Conservation (phyloP, 495 filamentous ascomycete genomes). For the Trichoderma gamsii region DNA sequence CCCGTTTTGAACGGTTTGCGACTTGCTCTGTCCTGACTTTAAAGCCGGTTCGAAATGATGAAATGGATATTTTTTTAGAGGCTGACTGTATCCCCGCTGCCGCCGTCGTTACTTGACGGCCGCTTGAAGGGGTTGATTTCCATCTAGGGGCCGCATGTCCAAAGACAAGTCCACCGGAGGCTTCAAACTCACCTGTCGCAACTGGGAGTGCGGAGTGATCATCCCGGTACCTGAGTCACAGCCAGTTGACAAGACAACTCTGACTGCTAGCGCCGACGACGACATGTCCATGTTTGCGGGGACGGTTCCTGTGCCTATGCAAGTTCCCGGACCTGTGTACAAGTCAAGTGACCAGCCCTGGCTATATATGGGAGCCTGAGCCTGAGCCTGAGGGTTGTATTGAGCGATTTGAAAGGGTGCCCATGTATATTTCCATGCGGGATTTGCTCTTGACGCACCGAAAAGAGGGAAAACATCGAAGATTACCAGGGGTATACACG, state of each 20-base stretch:
- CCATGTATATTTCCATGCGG: background rate
- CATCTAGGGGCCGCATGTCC: slow-evolving; percentile 60
- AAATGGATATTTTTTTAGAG: background rate
- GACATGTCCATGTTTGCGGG: slow-evolving; percentile 8
- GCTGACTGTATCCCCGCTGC: slow-evolving; percentile 3
- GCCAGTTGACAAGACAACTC: background rate
- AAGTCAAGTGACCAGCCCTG: slow-evolving; percentile 25
- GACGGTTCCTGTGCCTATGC: slow-evolving; percentile 17
- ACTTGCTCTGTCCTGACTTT: background rate
- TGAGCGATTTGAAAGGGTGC: background rate
- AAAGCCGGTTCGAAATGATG: background rate
- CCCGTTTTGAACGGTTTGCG: background rate
- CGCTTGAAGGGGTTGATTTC: background rate
- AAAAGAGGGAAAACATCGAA: no score
- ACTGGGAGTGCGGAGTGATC: slow-evolving; percentile 95
- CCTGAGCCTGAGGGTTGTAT: slow-evolving; percentile 19
- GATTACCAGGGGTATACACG: background rate
- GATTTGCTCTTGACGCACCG: no score
- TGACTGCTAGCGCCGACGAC: slow-evolving; percentile 15
- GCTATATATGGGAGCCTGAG: slow-evolving; percentile 25
- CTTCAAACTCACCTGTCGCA: slow-evolving; percentile 75
- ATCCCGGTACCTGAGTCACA: slow-evolving; percentile 40
- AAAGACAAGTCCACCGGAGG: slow-evolving; percentile 56
- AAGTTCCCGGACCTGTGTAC: slow-evolving; percentile 27
- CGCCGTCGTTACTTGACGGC: background rate